Evolutionary conservation across 805 yeast species (phyloP), one percentile per base, ranked within the genome.

Genomic region (Yarrowia sp.): DNA sequence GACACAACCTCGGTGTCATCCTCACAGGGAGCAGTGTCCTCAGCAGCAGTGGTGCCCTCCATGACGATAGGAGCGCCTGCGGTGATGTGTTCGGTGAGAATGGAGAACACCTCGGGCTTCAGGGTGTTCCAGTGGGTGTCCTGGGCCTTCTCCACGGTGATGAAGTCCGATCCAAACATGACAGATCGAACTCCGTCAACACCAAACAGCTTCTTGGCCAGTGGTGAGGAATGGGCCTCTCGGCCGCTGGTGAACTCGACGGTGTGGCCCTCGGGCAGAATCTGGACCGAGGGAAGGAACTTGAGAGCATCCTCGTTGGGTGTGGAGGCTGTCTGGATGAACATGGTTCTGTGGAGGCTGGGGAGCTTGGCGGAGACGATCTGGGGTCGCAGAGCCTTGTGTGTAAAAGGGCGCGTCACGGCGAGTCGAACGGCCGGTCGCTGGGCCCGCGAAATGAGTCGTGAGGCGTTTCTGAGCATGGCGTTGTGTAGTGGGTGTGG

Each of bases 231-330:
- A 67, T 82, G 79, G 0, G 97, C 94, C 71, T 91, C 95, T 69
- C 94, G 82, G 1, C 93, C 93, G 65, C 85, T 83, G 48, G 89
- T 80, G 72, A 87, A 89, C 77, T 92, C 97, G 36, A 87, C 79
- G 12, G 74, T 72, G 71, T 85, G 83, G 50, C 86, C 86, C 22
- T 81, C 82, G 2, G 89, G 89, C 16, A 91, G 79, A n/a, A 91
- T 85, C 53, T 82, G 81, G 78, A 84, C 86, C 12, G 92, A 87
- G 0, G 97, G 97, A 41, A 91, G 77, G 74, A 92, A 92, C 81
- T 92, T 92, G 69, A 92, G 78, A 0, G 97, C 97, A 73, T 90
- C 87, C 67, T 87, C 93, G 75, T 92, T 92, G 1, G 97, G 97
- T 0, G 97, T 92, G 40, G 88, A 86, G 42, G 89, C 87, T 0